phyloP scores from a whole-genome alignment of 208 protist genomes.

The Leishmania aethiopica region DNA sequence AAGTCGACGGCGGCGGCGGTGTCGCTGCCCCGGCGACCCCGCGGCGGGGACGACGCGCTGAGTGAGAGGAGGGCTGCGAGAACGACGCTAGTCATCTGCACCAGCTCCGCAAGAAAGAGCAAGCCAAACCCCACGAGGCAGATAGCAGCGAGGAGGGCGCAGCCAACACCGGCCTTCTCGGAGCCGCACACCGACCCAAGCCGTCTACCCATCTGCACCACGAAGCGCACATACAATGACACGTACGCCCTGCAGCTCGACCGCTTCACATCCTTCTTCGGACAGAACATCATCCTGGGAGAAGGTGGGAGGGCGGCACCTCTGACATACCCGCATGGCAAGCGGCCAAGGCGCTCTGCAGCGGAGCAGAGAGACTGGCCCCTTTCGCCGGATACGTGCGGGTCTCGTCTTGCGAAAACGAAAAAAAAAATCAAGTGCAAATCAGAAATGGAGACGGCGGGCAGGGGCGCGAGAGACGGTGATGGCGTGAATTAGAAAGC shows the following conservation, averaged over 20 bases:
- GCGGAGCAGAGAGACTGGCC: too few species aligned
- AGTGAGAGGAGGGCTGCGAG: not conserved
- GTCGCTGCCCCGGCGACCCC: slow-evolving; percentile 4
- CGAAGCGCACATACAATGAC: slow-evolving; percentile 15
- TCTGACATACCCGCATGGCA: not conserved
- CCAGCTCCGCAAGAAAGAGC: not conserved
- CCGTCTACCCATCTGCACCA: slow-evolving; percentile 12
- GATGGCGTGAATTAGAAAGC: too few species aligned
- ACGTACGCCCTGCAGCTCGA: not conserved
- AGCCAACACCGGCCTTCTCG: slow-evolving; percentile 13
- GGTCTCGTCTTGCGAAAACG: too few species aligned
- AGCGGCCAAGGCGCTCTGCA: not conserved
- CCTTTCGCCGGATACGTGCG: too few species aligned
- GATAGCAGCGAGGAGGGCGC: not conserved
- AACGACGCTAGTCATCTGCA: not conserved
- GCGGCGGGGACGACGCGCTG: too few species aligned
- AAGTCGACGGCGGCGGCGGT: slow-evolving; percentile 4
- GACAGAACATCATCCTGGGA: not conserved
- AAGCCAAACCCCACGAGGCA: not conserved
- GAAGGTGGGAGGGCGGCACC: not conserved
- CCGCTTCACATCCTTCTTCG: not conserved
- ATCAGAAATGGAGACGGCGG: too few species aligned
- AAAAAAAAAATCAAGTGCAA: too few species aligned
- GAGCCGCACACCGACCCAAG: slow-evolving; percentile 14
- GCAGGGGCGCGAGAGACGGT: too few species aligned